A percentile compares a stretch with the other conserved stretches of the same genome.
Conservation (phyloP, 1,284 basidiomycete genomes). For the Rhodotorula sp. region DNA sequence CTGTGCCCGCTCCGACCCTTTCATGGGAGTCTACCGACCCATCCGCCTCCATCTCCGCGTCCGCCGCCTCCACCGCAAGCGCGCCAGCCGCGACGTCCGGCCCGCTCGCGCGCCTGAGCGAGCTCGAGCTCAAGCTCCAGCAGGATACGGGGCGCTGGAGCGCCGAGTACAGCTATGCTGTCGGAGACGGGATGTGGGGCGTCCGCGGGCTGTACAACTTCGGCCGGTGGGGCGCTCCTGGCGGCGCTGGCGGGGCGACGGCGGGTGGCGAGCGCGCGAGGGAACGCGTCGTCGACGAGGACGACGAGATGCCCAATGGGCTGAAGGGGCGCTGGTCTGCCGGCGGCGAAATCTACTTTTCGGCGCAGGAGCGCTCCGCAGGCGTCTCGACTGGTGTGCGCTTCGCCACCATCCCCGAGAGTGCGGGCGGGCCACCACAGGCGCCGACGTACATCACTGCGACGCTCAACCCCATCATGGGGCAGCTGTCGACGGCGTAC, state of each 20-base stretch:
- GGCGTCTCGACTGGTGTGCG: slow-evolving; percentile 92
- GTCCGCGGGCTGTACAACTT: slow-evolving; percentile 90
- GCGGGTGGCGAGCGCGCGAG: neutral
- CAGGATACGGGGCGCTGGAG: slow-evolving; percentile 91
- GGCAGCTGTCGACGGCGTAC: slow-evolving; percentile 88
- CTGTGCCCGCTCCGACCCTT: slow-evolving; percentile 44
- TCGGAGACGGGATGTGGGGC: slow-evolving; percentile 91
- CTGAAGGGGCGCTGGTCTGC: slow-evolving; percentile 84
- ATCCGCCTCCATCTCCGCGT: slow-evolving; percentile 3
- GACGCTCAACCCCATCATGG: slow-evolving; percentile 94
- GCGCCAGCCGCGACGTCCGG: slow-evolving; percentile 45
- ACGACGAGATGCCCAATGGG: slow-evolving; percentile 54
- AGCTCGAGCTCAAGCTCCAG: slow-evolving; percentile 83
- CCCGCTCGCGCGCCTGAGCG: slow-evolving; percentile 58
- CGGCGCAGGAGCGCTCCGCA: slow-evolving; percentile 86
- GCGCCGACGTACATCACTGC: slow-evolving; percentile 91
- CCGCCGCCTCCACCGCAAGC: neutral
- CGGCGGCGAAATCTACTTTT: slow-evolving; percentile 92
- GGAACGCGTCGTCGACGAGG: slow-evolving; percentile 16
- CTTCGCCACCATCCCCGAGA: slow-evolving; percentile 84
- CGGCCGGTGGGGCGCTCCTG: slow-evolving; percentile 58
- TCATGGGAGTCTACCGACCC: slow-evolving; percentile 40
- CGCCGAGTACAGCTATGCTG: slow-evolving; percentile 91
- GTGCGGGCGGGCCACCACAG: slow-evolving; percentile 52
- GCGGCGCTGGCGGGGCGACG: neutral